Conservation (phyloP, 2,329 filamentous ascomycete genomes). For the Arthrinium phaeospermum region DNA sequence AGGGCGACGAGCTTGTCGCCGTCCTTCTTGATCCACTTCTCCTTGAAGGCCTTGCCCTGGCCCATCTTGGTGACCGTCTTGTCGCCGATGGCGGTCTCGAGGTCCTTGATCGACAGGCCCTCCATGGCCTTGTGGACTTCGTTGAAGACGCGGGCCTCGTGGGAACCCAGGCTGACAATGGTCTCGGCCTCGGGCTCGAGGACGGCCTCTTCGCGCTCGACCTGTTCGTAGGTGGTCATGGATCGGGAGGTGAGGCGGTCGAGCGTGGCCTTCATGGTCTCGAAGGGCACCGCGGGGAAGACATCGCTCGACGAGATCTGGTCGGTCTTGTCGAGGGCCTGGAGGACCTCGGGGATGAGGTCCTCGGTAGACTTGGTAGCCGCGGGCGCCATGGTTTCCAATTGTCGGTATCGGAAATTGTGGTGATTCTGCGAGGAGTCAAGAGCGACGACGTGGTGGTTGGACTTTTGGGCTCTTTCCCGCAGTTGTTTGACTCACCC, state of each 20-base stretch:
- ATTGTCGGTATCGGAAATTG: constrained; percentile 6
- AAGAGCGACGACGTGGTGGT: constrained; percentile 2
- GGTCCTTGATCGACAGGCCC: constrained; percentile 79
- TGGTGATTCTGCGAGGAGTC: neutral
- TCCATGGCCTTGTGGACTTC: constrained; percentile 74
- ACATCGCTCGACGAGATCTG: constrained; percentile 71
- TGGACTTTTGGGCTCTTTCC: neutral
- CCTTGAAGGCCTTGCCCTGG: constrained; percentile 92
- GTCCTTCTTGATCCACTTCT: constrained; percentile 72
- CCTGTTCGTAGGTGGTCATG: constrained; percentile 86
- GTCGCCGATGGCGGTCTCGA: constrained; percentile 72
- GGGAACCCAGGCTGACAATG: constrained; percentile 77
- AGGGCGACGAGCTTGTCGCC: constrained; percentile 58
- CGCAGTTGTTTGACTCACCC: constrained; percentile 9
- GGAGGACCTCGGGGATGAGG: constrained; percentile 68
- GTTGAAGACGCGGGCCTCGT: constrained; percentile 83
- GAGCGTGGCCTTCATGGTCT: constrained; percentile 81
- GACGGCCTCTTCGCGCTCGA: constrained; percentile 77
- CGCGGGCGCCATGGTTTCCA: constrained; percentile 48
- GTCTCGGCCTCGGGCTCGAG: constrained; percentile 77
- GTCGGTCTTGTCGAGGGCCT: constrained; percentile 66
- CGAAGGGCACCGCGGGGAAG: constrained; percentile 70
- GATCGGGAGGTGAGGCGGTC: constrained; percentile 83
- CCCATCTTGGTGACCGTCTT: constrained; percentile 80
- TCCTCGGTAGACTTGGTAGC: constrained; percentile 53